Evolutionary conservation across 2,329 filamentous ascomycete species (phyloP).

Genomic region (Aspergillus amoenus): DNA sequence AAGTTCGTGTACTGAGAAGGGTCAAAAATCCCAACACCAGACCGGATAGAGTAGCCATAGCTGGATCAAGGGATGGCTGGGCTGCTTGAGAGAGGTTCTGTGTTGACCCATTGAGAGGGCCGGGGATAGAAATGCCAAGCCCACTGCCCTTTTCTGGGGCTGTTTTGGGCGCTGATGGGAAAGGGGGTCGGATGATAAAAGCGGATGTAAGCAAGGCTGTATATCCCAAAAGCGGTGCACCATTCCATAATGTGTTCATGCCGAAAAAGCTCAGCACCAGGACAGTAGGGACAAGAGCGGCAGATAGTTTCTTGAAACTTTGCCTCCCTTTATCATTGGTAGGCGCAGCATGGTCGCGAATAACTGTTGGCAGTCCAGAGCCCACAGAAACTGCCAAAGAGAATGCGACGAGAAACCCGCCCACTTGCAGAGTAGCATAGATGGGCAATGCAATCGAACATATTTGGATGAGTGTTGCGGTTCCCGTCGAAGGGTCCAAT

Average conservation of each 20-base stretch:
- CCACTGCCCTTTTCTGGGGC: conserved; percentile 21
- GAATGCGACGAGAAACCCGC: conserved; percentile 55
- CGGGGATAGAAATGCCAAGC: conserved; percentile 19
- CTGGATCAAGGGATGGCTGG: conserved; percentile 24
- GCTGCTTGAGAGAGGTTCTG: conserved; percentile 15
- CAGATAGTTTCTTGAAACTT: conserved; percentile 28
- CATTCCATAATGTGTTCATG: conserved; percentile 32
- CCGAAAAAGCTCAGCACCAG: conserved; percentile 29
- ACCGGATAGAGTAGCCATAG: conserved; percentile 30
- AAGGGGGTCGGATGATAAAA: conserved; percentile 51
- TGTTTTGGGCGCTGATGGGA: conserved; percentile 23
- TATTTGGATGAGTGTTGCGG: conserved; percentile 33
- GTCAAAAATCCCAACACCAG: conserved; percentile 24
- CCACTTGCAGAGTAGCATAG: conserved; percentile 56
- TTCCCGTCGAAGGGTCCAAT: conserved; percentile 15
- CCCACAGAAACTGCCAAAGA: conserved; percentile 49
- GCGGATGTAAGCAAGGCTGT: conserved; percentile 47
- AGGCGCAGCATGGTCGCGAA: conserved; percentile 13
- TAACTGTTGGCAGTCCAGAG: conserved; percentile 42
- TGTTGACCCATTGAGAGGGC: background rate
- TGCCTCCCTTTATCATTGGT: conserved; percentile 20
- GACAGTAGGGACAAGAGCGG: conserved; percentile 24
- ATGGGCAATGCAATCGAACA: conserved; percentile 52
- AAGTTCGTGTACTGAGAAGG: conserved; percentile 22
- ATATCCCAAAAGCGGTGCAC: conserved; percentile 48